Conservation (phyloP, 2,329 filamentous ascomycete species). For the Curvularia lunata region DNA sequence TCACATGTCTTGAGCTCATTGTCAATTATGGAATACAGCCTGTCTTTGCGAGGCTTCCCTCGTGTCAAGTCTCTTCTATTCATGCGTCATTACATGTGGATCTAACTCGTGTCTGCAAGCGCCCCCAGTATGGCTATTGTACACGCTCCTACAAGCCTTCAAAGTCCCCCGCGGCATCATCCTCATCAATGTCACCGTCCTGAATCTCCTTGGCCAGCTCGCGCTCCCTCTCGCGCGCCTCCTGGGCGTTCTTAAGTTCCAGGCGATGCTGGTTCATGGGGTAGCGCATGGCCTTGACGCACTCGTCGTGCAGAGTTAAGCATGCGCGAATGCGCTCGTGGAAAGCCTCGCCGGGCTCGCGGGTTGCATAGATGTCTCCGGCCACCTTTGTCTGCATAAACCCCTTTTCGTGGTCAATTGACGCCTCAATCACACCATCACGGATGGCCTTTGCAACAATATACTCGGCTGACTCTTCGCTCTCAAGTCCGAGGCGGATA, state of each 20-base stretch:
- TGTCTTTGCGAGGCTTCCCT: neutral
- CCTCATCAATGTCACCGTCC: conserved; percentile 95
- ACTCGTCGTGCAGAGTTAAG: conserved; percentile 92
- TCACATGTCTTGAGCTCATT: conserved; percentile 5
- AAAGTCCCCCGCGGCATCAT: conserved; percentile 94
- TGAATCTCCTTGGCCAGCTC: conserved; percentile 99
- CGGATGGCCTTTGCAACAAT: conserved; percentile 98
- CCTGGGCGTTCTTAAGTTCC: conserved; percentile 97
- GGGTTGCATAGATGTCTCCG: conserved; percentile 93
- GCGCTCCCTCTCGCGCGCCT: conserved; percentile 93
- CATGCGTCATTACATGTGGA: conserved; percentile 33
- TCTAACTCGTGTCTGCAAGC: conserved; percentile 16
- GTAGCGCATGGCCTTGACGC: conserved; percentile 99
- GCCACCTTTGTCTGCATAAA: conserved; percentile 99
- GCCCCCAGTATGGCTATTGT: conserved; percentile 33
- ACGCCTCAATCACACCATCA: conserved; percentile 96
- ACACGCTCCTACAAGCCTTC: conserved; percentile 76
- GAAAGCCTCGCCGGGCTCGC: conserved; percentile 95
- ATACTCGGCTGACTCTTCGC: conserved; percentile 97
- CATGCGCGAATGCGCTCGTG: conserved; percentile 95
- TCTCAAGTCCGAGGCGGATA: conserved; percentile 89
- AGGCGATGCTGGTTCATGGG: conserved; percentile 99
- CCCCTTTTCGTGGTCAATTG: conserved; percentile 88
- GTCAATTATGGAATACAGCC: neutral
- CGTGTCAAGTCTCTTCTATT: conserved; percentile 22